Conservation (phyloP, 2,329 filamentous ascomycete species). For the Pseudogymnoascus sp. region DNA sequence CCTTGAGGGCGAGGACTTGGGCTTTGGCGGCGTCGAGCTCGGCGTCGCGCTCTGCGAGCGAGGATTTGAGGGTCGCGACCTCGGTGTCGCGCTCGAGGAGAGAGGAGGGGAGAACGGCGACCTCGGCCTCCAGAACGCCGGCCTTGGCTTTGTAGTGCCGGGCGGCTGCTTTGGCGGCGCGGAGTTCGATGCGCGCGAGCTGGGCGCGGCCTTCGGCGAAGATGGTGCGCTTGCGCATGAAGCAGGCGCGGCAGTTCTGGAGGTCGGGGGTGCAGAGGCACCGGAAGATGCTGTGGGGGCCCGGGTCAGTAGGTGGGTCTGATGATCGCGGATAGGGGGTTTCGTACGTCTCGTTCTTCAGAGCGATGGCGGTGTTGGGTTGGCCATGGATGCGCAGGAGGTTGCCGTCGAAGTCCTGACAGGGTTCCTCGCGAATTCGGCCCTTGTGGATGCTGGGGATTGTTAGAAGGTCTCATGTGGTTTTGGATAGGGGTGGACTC, state of each 20-base stretch:
- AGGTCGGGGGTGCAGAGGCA: neutral
- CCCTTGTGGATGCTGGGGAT: neutral
- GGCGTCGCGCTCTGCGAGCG: neutral
- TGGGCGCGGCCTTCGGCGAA: neutral
- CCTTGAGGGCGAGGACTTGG: neutral
- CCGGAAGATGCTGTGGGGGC: neutral
- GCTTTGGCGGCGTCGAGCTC: neutral
- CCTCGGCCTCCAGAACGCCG: neutral
- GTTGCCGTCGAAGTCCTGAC: neutral
- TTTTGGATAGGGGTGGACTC: neutral
- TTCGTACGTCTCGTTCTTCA: neutral
- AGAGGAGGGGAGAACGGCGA: neutral
- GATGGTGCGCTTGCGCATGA: neutral
- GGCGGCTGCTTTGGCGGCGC: neutral
- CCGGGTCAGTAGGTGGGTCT: neutral
- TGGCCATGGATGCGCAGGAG: neutral
- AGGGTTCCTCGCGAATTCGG: neutral
- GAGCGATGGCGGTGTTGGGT: neutral
- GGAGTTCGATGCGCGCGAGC: neutral
- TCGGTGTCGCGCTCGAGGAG: neutral
- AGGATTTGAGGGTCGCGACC: neutral
- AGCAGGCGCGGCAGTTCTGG: neutral
- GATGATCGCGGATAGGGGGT: neutral
- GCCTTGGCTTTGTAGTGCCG: neutral
- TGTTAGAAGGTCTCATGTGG: neutral